These are phyloP conservation scores for Ophiostoma triangulosporum DNA, from an alignment of 2,329 filamentous ascomycete genomes.

Conservation along the genomic window DNA sequence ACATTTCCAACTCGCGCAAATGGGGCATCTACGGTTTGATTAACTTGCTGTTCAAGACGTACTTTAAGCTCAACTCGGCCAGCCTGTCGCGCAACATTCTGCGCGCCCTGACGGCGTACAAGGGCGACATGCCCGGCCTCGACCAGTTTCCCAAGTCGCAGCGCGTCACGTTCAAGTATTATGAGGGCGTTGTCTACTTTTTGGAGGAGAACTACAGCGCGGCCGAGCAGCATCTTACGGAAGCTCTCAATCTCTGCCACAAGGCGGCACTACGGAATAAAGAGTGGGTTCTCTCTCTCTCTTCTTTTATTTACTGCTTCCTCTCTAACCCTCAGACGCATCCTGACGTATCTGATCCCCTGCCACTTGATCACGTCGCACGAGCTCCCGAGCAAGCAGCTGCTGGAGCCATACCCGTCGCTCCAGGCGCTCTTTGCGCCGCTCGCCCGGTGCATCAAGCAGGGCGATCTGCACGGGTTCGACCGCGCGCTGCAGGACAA, in stretches of 20 bases:
- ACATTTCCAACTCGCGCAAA: conserved; percentile 77
- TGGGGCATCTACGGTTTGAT: conserved; percentile 96
- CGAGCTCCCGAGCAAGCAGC: conserved; percentile 57
- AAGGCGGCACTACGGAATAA: conserved; percentile 59
- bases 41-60: conserved; percentile 94
- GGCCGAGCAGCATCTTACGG: conserved; percentile 67
- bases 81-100: conserved; percentile 84
- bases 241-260: conserved; percentile 74
- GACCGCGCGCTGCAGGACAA: conserved; percentile 67
- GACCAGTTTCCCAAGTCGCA: conserved; percentile 77
- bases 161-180: conserved; percentile 92
- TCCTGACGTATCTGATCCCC: conserved; percentile 88
- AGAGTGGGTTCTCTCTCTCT: conserved; percentile 43
- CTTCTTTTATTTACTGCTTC: not conserved
- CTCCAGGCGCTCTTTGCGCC: conserved; percentile 69
- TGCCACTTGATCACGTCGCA: conserved; percentile 83
- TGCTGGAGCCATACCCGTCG: conserved; percentile 62
- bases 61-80: conserved; percentile 88
- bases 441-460: conserved; percentile 64
- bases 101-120: conserved; percentile 64
- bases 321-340: conserved; percentile 43
- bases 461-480: conserved; percentile 70
- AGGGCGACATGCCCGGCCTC: conserved; percentile 67
- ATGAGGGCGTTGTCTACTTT: conserved; percentile 85
- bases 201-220: conserved; percentile 77